phyloP scores from a whole-genome alignment of 345 rosid genomes.

The Erucastrum elatum region DNA sequence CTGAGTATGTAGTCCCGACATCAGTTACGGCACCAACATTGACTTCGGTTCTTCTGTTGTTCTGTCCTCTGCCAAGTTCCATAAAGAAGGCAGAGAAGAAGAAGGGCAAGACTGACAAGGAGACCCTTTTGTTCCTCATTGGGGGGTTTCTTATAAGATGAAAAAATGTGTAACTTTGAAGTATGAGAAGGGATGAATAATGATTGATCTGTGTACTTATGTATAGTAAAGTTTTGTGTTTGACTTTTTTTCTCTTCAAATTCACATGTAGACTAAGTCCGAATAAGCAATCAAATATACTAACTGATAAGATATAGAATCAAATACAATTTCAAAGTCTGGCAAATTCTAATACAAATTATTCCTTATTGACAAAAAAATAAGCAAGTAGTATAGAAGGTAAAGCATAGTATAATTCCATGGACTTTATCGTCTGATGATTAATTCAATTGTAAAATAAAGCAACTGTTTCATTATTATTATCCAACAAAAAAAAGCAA shows the following conservation, averaged over 20 bases:
- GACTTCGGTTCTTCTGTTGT: slow-evolving; percentile 35
- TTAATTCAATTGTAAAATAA: too few species aligned
- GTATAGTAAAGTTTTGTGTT: background rate
- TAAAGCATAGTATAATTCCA: background rate
- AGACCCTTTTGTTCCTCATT: background rate
- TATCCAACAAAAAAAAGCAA: too few species aligned
- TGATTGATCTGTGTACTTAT: background rate
- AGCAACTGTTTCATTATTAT: too few species aligned
- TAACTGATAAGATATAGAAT: too few species aligned
- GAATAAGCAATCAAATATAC: background rate
- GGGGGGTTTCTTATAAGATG: background rate
- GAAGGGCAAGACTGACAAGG: too few species aligned
- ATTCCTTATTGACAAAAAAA: too few species aligned
- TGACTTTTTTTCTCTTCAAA: background rate
- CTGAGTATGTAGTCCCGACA: slow-evolving; percentile 24
- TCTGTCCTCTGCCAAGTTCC: slow-evolving; percentile 25
- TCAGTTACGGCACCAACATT: slow-evolving; percentile 59
- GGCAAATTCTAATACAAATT: too few species aligned
- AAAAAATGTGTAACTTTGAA: background rate
- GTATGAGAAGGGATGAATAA: background rate
- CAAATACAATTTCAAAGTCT: too few species aligned
- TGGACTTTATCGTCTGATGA: too few species aligned
- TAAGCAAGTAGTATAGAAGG: background rate
- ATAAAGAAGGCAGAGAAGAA: background rate
- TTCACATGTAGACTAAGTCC: background rate